Percentiles rank a stretch among this genome's conserved stretches.
Conservation (phyloP, 2,329 filamentous ascomycete species). For the Hirsutella thompsonii region DNA sequence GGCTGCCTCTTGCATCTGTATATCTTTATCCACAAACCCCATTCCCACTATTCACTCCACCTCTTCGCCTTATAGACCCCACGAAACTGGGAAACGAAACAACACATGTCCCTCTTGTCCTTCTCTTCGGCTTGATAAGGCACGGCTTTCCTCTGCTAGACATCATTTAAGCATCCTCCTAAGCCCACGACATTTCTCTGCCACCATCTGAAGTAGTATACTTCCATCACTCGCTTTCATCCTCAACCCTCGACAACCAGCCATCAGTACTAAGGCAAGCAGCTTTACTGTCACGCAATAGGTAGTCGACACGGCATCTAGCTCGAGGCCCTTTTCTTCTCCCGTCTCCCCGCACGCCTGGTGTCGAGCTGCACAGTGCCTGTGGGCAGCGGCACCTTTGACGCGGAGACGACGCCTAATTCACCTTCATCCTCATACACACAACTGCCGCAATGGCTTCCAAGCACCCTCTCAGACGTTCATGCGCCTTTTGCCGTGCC, state of each 20-base stretch:
- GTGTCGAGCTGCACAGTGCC: not conserved
- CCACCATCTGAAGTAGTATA: no score
- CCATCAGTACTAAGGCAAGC: no score
- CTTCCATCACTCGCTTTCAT: no score
- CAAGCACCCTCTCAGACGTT: constrained; percentile 20
- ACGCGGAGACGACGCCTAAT: not conserved
- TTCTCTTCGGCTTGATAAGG: no score
- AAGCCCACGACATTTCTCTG: no score
- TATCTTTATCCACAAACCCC: not conserved
- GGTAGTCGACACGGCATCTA: not conserved
- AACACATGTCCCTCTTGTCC: no score
- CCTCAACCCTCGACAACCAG: no score
- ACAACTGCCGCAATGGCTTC: constrained; percentile 11
- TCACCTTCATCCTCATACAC: not conserved
- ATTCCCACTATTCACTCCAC: not conserved
- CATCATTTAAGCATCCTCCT: no score
- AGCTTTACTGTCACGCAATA: no score
- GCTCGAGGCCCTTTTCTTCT: not conserved
- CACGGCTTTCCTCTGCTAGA: no score
- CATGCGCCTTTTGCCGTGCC: constrained; percentile 23
- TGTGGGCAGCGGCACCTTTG: not conserved
- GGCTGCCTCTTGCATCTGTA: not conserved
- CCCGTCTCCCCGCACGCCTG: not conserved
- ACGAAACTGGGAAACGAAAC: no score
- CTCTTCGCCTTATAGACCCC: not conserved